Conservation (phyloP, 768 basidiomycete species). For the Boletus vermiculosoides region DNA sequence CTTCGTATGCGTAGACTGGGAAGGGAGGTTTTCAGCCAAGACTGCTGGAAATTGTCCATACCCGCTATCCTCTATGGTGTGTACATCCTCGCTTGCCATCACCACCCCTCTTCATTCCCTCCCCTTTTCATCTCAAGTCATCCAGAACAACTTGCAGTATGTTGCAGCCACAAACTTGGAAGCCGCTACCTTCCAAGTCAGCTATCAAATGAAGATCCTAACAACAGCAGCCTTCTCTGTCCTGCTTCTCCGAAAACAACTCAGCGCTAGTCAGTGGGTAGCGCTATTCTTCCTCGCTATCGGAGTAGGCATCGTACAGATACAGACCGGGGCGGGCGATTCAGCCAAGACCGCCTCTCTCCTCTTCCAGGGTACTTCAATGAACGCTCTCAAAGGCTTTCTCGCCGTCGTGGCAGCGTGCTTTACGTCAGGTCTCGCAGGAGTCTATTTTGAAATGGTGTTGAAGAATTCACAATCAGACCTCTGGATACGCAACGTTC, state of each 20-base stretch:
- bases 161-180: slow-evolving; percentile 92
- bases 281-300: slow-evolving; percentile 81
- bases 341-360: slow-evolving; percentile 30
- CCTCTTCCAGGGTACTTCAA: slow-evolving; percentile 46
- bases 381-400: slow-evolving; percentile 86
- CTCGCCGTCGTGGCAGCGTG: slow-evolving; percentile 88
- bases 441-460: slow-evolving; percentile 98
- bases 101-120: slow-evolving; percentile 7
- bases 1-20: slow-evolving; percentile 55
- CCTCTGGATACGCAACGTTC: slow-evolving; percentile 96
- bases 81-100: slow-evolving; percentile 11
- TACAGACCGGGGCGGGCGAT: slow-evolving; percentile 49
- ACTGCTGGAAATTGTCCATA: slow-evolving; percentile 97
- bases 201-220: slow-evolving; percentile 96
- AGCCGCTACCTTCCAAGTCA: slow-evolving; percentile 95
- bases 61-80: slow-evolving; percentile 90
- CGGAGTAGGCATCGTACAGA: slow-evolving; percentile 88
- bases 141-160: slow-evolving; percentile 96
- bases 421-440: slow-evolving; percentile 93
- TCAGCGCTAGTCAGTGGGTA: slow-evolving; percentile 77
- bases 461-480: slow-evolving; percentile 86
- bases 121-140: slow-evolving; percentile 43
- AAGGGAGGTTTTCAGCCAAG: slow-evolving; percentile 76
- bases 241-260: slow-evolving; percentile 70
- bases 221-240: slow-evolving; percentile 92